These are phyloP conservation scores for Eimeria zaria DNA, from an alignment of 169 alveolate genomes.

Conservation along the genomic window DNA sequence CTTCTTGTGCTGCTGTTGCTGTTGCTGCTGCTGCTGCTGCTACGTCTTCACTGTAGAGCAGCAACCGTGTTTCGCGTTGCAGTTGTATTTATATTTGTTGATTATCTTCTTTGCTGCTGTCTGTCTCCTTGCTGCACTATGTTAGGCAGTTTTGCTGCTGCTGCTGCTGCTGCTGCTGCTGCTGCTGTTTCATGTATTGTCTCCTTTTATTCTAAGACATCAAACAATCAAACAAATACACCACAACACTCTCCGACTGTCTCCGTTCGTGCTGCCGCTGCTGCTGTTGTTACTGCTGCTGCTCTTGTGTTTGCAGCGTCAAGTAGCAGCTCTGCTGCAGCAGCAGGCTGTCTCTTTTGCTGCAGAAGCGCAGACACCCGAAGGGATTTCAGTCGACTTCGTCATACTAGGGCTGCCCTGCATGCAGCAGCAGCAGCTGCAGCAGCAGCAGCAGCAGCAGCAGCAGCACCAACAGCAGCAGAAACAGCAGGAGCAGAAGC, in stretches of 20 bases:
- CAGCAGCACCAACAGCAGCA: slow-evolving; percentile 27
- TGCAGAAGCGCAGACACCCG: slow-evolving; percentile 29
- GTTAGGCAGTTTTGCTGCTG: background rate
- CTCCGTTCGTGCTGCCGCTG: background rate
- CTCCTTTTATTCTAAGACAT: background rate
- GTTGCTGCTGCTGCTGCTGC: slow-evolving; percentile 34
- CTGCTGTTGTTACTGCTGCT: slow-evolving; percentile 17
- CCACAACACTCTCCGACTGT: background rate
- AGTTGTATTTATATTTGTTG: background rate
- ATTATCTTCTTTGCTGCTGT: too few species aligned
- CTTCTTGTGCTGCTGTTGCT: slow-evolving; percentile 25
- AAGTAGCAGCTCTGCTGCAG: slow-evolving; percentile 51
- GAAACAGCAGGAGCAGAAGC: too few species aligned
- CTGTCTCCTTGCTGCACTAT: background rate
- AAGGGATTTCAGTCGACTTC: slow-evolving; percentile 44
- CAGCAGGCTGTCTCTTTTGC: slow-evolving; percentile 24
- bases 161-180: slow-evolving; percentile 14
- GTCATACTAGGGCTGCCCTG: background rate
- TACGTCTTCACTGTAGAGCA: background rate
- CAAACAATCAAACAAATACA: background rate
- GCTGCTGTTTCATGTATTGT: background rate
- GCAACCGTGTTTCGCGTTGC: background rate
- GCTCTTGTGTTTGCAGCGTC: slow-evolving; percentile 59
- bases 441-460: slow-evolving; percentile 40
- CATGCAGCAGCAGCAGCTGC: slow-evolving; percentile 29